phyloP scores from a whole-genome alignment of 148 eudicot genomes.

The Gaultheria prostrata region DNA sequence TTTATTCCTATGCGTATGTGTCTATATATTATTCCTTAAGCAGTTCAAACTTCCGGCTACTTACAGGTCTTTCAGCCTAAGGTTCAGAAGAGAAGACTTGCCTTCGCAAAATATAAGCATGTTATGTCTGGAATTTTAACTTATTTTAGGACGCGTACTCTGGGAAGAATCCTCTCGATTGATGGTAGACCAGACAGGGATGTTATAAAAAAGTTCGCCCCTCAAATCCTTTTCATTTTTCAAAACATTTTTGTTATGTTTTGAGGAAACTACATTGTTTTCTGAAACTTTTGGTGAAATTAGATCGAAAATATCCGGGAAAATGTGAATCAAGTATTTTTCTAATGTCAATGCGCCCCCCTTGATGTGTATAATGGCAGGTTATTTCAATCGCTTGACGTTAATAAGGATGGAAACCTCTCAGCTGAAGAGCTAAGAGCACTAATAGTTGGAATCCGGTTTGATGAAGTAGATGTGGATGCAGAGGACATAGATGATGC shows the following conservation, averaged over 20 bases:
- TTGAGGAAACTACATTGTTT: not conserved
- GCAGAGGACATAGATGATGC: constrained; percentile 36
- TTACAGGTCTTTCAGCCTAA: constrained; percentile 45
- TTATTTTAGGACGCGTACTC: constrained; percentile 26
- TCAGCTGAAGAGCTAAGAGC: constrained; percentile 58
- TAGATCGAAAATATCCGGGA: not conserved
- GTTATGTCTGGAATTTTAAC: constrained; percentile 34
- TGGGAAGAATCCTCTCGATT: constrained; percentile 28
- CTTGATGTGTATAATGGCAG: constrained; percentile 26
- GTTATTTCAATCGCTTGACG: constrained; percentile 52
- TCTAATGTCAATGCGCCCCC: not conserved
- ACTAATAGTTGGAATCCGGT: constrained; percentile 53
- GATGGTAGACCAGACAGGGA: constrained; percentile 31
- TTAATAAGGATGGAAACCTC: constrained; percentile 37
- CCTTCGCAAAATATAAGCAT: constrained; percentile 41
- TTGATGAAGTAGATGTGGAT: constrained; percentile 46
- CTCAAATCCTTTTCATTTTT: not conserved
- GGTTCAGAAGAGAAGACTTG: constrained; percentile 42
- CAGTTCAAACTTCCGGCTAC: not conserved
- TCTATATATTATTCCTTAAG: not conserved
- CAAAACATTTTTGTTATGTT: not conserved
- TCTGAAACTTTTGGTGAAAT: not conserved
- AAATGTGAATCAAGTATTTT: not conserved
- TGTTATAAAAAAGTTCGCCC: constrained; percentile 23
- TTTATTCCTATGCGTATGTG: not conserved